Conservation (phyloP, 495 filamentous ascomycete species). For the Penicillium macrosclerotiorum region DNA sequence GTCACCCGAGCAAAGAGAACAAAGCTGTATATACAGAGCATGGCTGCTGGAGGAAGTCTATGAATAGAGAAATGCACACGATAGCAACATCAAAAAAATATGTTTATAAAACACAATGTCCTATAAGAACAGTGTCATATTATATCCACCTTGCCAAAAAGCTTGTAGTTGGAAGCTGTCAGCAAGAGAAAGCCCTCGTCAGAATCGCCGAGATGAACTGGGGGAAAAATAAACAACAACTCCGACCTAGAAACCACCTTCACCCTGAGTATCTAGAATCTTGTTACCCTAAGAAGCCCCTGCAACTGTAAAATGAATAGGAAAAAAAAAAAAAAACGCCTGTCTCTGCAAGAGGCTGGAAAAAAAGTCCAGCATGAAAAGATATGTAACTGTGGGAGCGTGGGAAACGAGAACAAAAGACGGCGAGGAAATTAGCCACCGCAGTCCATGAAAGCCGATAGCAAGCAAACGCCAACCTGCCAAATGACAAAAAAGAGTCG, state of each 20-base stretch:
- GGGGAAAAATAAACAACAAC: slow-evolving; percentile 13
- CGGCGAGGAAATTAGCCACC: background rate
- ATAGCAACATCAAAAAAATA: too few relatives aligned
- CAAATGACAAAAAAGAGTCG: slow-evolving; percentile 12
- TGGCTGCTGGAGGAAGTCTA: too few relatives aligned
- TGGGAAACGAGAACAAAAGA: slow-evolving; percentile 7
- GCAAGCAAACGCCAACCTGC: slow-evolving; percentile 20
- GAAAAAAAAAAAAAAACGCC: slow-evolving; percentile 19
- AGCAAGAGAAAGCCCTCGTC: background rate
- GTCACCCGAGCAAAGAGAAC: too few relatives aligned
- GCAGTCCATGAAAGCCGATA: background rate
- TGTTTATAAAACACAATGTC: background rate
- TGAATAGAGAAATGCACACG: too few relatives aligned
- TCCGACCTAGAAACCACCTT: slow-evolving; percentile 14
- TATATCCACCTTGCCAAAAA: slow-evolving; percentile 16
- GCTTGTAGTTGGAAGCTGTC: slow-evolving; percentile 1
- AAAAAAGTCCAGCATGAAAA: slow-evolving; percentile 15
- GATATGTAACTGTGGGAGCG: slow-evolving; percentile 5
- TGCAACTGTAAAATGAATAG: too few relatives aligned
- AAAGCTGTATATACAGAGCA: too few relatives aligned
- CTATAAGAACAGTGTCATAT: slow-evolving; percentile 6
- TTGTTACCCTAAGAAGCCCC: slow-evolving; percentile 7
- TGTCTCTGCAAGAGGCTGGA: slow-evolving; percentile 15
- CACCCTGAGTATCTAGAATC: slow-evolving; percentile 23
- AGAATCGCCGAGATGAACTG: background rate